These are phyloP conservation scores for Colletotrichum sublineola DNA, from an alignment of 2,329 filamentous ascomycete species.

Conservation along the genomic window DNA sequence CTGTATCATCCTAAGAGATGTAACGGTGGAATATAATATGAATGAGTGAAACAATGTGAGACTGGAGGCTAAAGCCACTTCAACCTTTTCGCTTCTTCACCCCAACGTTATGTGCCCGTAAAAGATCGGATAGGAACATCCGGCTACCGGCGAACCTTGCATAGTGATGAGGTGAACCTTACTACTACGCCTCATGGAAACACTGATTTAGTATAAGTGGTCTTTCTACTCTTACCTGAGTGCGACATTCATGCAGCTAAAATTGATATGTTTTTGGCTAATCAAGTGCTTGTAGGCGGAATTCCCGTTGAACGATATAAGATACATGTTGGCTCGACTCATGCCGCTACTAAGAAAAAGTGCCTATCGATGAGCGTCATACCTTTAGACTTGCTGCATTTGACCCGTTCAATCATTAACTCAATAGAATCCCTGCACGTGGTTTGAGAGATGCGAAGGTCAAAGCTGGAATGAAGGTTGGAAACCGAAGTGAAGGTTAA, in stretches of 20 bases:
- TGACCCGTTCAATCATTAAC: too few species aligned
- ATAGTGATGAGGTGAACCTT: neutral
- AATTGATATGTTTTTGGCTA: neutral
- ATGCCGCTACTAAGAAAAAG: neutral
- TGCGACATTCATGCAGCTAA: neutral
- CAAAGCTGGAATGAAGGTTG: conserved; percentile 9
- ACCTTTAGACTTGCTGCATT: neutral
- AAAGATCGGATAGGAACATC: neutral
- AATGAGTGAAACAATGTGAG: neutral
- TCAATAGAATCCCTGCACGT: neutral
- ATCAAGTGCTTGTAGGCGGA: neutral
- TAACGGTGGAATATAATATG: neutral
- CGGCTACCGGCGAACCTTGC: neutral
- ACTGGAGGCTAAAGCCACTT: neutral
- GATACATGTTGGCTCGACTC: neutral
- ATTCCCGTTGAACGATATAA: neutral
- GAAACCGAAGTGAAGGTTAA: conserved; percentile 7
- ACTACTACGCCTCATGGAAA: neutral
- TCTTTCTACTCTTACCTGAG: neutral
- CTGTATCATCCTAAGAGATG: neutral
- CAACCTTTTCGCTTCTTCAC: neutral
- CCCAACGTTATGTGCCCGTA: neutral
- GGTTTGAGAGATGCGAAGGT: neutral
- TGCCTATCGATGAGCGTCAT: neutral
- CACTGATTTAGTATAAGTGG: neutral